phyloP scores from a whole-genome alignment of 2,329 filamentous ascomycete genomes.

The Orbilia oligospora region DNA sequence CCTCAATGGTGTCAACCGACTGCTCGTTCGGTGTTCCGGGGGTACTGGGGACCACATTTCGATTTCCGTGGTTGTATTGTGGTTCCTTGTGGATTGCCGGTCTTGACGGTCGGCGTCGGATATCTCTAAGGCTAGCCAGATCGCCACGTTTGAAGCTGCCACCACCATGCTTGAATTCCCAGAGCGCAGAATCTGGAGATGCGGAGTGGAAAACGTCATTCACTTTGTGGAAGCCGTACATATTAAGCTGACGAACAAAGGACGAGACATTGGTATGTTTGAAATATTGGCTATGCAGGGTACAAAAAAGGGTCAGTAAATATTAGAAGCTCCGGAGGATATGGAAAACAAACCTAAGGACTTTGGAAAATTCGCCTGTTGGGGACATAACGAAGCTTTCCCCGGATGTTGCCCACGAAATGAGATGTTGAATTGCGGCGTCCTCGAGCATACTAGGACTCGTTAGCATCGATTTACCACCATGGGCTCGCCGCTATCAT shows the following conservation, averaged over 20 bases:
- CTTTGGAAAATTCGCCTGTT: slow-evolving; percentile 96
- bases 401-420: slow-evolving; percentile 92
- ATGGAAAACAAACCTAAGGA: slow-evolving; percentile 81
- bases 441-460: slow-evolving; percentile 91
- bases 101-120: slow-evolving; percentile 92
- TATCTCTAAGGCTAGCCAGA: slow-evolving; percentile 89
- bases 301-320: slow-evolving; percentile 58
- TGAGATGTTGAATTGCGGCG: slow-evolving; percentile 89
- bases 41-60: slow-evolving; percentile 84
- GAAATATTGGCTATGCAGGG: slow-evolving; percentile 84
- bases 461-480: slow-evolving; percentile 1
- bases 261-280: slow-evolving; percentile 99
- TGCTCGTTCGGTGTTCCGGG: slow-evolving; percentile 83
- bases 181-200: slow-evolving; percentile 90
- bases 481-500: neutral
- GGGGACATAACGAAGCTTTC: slow-evolving; percentile 99
- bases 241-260: slow-evolving; percentile 96
- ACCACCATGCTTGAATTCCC: slow-evolving; percentile 99
- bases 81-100: slow-evolving; percentile 93
- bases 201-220: slow-evolving; percentile 98
- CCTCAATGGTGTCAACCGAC: slow-evolving; percentile 81
- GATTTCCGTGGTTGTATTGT: slow-evolving; percentile 77
- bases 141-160: slow-evolving; percentile 97
- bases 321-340: slow-evolving; percentile 52
- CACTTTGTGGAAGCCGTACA: slow-evolving; percentile 99